Percentiles rank a stretch among this genome's conserved stretches.
Evolutionary conservation across 768 basidiomycete species (phyloP).

Genomic region (Suillus weaverae): DNA sequence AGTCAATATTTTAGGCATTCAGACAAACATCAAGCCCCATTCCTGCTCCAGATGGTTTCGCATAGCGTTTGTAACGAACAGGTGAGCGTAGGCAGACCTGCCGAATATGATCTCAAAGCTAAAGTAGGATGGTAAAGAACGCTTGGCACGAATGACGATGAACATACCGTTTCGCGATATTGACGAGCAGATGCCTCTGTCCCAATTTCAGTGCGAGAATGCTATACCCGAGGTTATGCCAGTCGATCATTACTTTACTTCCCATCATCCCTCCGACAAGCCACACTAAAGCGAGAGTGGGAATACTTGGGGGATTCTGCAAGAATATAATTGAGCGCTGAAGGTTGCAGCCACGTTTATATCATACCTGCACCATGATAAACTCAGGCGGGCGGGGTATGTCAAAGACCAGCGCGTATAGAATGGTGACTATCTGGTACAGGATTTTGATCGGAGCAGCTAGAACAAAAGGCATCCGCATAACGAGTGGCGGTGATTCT

Average conservation of each 20-base stretch:
- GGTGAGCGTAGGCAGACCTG: conserved; percentile 76
- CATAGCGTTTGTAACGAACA: conserved; percentile 94
- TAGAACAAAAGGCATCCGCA: conserved; percentile 60
- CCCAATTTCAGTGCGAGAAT: conserved; percentile 88
- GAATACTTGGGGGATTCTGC: conserved; percentile 96
- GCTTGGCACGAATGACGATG: neutral
- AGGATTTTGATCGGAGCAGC: conserved; percentile 81
- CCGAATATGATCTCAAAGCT: conserved; percentile 91
- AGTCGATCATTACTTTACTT: conserved; percentile 92
- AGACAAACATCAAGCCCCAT: conserved; percentile 75
- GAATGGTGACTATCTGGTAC: conserved; percentile 64
- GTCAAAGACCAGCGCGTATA: conserved; percentile 58
- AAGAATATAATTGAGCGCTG: neutral
- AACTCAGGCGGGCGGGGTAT: conserved; percentile 74
- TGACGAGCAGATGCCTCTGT: conserved; percentile 63
- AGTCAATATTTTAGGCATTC: neutral
- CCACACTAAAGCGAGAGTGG: conserved; percentile 86
- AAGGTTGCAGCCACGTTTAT: neutral
- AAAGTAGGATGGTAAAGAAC: neutral
- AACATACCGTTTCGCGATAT: conserved; percentile 69
- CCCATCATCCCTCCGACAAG: conserved; percentile 65
- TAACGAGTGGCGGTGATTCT: conserved; percentile 57
- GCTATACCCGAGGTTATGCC: conserved; percentile 98
- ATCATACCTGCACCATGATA: conserved; percentile 83
- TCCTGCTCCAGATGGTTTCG: conserved; percentile 61